These are phyloP conservation scores for Microcyclospora pomicola DNA, from an alignment of 2,329 filamentous ascomycete species.

Conservation along the genomic window DNA sequence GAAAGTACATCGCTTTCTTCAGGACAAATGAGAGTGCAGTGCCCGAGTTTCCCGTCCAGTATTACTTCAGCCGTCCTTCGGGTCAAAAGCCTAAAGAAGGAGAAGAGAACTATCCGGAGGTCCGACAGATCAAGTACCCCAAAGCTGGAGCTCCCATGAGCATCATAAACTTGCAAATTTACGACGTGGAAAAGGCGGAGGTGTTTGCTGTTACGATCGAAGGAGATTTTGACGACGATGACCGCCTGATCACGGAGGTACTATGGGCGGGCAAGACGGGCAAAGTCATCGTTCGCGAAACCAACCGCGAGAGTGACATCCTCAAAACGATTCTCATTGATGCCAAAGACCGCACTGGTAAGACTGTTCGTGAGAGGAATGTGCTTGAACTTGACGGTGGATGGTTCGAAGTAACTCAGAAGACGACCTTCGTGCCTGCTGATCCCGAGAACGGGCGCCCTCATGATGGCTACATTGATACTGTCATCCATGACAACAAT, in stretches of 20 bases:
- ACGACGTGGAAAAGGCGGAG: conserved; percentile 64
- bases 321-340: conserved; percentile 80
- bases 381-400: conserved; percentile 79
- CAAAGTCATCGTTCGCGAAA: conserved; percentile 77
- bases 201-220: conserved; percentile 67
- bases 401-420: conserved; percentile 90
- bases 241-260: conserved; percentile 85
- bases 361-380: conserved; percentile 65
- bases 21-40: conserved; percentile 88
- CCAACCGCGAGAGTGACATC: conserved; percentile 86
- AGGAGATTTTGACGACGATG: conserved; percentile 63
- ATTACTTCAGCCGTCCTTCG: conserved; percentile 78
- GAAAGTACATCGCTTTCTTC: conserved; percentile 78
- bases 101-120: conserved; percentile 80
- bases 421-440: conserved; percentile 73
- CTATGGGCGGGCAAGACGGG: conserved; percentile 65
- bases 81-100: conserved; percentile 53
- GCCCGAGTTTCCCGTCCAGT: conserved; percentile 83
- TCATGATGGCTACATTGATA: conserved; percentile 86
- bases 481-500: conserved; percentile 69
- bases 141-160: conserved; percentile 93
- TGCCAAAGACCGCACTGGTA: conserved; percentile 56
- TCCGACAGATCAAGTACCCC: conserved; percentile 88
- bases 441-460: conserved; percentile 55
- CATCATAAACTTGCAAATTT: conserved; percentile 75